Percentiles rank a stretch among this genome's conserved stretches.
phyloP scores from a whole-genome alignment of 805 yeast species.

The Wickerhamiella lipophila region DNA sequence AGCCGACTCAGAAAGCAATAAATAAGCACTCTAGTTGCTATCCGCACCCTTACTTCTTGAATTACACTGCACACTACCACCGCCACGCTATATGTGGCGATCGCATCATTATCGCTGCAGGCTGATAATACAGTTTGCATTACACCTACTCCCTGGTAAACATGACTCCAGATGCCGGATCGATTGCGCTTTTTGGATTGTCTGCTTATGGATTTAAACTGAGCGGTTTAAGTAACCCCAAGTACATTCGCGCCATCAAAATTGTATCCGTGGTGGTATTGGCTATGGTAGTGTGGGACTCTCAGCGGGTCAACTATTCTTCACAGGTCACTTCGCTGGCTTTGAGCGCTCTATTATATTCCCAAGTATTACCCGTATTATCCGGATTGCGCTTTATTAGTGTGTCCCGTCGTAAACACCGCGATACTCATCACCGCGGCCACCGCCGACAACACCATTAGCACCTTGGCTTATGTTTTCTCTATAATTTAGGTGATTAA shows the following conservation, averaged over 20 bases:
- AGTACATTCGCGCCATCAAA: background rate
- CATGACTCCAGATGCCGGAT: background rate
- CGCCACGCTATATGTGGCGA: too few relatives aligned
- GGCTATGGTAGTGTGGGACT: constrained; percentile 6
- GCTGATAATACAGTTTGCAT: background rate
- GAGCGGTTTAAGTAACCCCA: background rate
- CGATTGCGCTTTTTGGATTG: constrained; percentile 3
- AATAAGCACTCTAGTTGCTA: background rate
- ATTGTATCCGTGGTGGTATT: background rate
- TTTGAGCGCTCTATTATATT: background rate
- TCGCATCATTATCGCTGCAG: background rate
- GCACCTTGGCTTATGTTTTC: too few relatives aligned
- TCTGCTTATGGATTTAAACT: background rate
- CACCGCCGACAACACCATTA: background rate
- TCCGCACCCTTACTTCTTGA: too few relatives aligned
- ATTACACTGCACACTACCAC: too few relatives aligned
- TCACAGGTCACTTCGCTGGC: constrained; percentile 1
- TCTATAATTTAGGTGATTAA: too few relatives aligned
- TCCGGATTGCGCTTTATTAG: too few relatives aligned
- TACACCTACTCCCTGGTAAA: background rate
- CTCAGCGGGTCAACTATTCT: constrained; percentile 3
- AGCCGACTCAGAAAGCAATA: background rate
- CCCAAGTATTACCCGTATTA: background rate
- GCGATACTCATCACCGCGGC: background rate
- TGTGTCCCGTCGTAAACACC: background rate